Percentiles rank a stretch among this genome's conserved stretches.
phyloP scores from a whole-genome alignment of 2,329 filamentous ascomycete species.

The Penicillium paneum region DNA sequence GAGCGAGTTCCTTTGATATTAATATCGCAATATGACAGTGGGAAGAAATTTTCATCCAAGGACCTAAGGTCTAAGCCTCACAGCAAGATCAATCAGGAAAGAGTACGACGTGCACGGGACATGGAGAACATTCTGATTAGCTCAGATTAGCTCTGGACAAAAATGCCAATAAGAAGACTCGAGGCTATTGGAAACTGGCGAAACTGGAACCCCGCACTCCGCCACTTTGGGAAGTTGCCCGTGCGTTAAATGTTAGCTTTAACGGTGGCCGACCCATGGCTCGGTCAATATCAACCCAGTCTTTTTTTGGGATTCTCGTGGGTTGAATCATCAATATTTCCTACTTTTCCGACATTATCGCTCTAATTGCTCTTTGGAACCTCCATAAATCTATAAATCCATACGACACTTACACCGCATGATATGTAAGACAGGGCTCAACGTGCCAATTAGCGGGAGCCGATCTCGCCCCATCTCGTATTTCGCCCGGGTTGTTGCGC shows the following conservation, averaged over 20 bases:
- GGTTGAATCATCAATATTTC: not conserved
- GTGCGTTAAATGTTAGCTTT: not conserved
- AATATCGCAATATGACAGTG: not conserved
- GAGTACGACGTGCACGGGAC: slow-evolving; percentile 4
- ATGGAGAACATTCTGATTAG: slow-evolving; percentile 4
- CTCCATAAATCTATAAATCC: not conserved
- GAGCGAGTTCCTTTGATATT: not conserved
- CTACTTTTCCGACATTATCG: not conserved
- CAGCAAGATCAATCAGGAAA: not conserved
- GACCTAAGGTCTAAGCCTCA: slow-evolving; percentile 10
- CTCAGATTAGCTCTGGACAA: not conserved
- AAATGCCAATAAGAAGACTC: not conserved
- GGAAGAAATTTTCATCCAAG: not conserved
- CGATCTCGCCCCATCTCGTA: slow-evolving; percentile 15
- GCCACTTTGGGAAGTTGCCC: not conserved
- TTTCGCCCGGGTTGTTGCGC: slow-evolving; percentile 12
- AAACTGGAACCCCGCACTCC: not conserved
- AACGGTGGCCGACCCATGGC: not conserved
- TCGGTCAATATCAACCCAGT: not conserved
- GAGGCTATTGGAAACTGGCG: not conserved
- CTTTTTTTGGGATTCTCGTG: not conserved
- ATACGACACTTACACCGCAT: slow-evolving; percentile 10
- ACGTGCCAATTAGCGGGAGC: slow-evolving; percentile 13
- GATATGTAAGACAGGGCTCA: slow-evolving; percentile 1
- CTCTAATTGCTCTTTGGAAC: not conserved